Evolutionary conservation across 2,329 filamentous ascomycete genomes (phyloP), one percentile per base, ranked within the genome.

Genomic region (Phaeosphaeria sp.): DNA sequence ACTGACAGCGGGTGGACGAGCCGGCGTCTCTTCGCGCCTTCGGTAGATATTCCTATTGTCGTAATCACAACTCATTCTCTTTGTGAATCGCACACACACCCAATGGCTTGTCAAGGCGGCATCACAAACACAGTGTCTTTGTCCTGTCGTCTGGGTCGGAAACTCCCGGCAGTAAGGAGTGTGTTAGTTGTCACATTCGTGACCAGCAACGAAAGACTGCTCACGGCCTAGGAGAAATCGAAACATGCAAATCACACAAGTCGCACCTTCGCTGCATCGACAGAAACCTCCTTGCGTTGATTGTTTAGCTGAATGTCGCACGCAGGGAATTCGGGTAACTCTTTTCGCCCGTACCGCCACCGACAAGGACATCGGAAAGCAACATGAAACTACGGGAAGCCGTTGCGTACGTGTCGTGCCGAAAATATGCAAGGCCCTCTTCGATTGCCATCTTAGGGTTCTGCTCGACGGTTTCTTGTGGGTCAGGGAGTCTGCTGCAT

Each of bases 1-100:
- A 59, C 58, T 63, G 60, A 59, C 58, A 63, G 63, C 52, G 58
- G 55, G 55, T 50, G 39, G 51, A 52, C 55, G 50, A 62, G 47
- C 54, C 54, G 42, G 54, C 39, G 56, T 54, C 50, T 56, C 13
- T 43, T 20, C 42, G 15, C 44, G 48, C 51, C 27, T 51, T 33
- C 52, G 27, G 27, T 10, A 49, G 25, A 49, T 25, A 15, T 33
- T 36, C 27, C 46, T 41, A 50, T 50, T 23, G 33, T 17, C 18
- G 13, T 27, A 23, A 20, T 51, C 33, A 30, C 52, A 43, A 6
- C 25, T 49, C 49, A 50, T 48, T 42, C 50, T 49, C 46, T 59
- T 59, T 23, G 52, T 54, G 18, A 25, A 18, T 39, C 15, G 9
- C 50, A 39, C 17, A 10, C 42, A 21, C 43, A 44, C 11, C 25